phyloP scores from a whole-genome alignment of 345 rosid genomes.

The Bruguiera parviflora region DNA sequence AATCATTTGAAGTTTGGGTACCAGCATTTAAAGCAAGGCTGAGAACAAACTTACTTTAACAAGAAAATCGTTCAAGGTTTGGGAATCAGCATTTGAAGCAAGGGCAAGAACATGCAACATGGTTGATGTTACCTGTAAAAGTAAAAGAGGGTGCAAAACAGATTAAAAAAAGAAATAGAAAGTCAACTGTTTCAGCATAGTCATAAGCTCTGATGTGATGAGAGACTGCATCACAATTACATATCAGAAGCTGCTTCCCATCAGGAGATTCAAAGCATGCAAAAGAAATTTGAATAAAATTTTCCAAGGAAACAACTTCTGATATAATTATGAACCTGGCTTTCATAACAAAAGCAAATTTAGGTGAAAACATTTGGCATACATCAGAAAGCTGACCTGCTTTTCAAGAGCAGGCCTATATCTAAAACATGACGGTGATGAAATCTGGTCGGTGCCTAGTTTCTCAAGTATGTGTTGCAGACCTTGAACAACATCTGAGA shows the following conservation, averaged over 20 bases:
- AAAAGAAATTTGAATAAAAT: background rate
- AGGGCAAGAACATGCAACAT: constrained; percentile 76
- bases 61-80: constrained; percentile 70
- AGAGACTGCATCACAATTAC: background rate
- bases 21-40: no score
- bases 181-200: background rate
- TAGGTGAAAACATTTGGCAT: background rate
- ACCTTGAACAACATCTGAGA: constrained; percentile 83
- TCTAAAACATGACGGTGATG: constrained; percentile 65
- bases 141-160: background rate
- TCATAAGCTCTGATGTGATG: background rate
- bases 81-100: constrained; percentile 49
- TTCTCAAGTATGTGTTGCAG: constrained; percentile 69
- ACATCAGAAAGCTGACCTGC: constrained; percentile 48
- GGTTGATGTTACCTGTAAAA: constrained; percentile 70
- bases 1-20: no score
- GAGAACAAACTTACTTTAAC: constrained; percentile 48
- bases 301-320: background rate
- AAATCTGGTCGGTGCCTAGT: constrained; percentile 55
- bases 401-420: constrained; percentile 78
- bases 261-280: background rate
- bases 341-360: background rate
- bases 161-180: background rate
- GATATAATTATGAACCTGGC: no score
- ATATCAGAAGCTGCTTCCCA: constrained; percentile 1